A percentile compares a stretch with the other conserved stretches of the same genome.
Conservation (phyloP, 75 land plant species). For the Gnetum montanum region DNA sequence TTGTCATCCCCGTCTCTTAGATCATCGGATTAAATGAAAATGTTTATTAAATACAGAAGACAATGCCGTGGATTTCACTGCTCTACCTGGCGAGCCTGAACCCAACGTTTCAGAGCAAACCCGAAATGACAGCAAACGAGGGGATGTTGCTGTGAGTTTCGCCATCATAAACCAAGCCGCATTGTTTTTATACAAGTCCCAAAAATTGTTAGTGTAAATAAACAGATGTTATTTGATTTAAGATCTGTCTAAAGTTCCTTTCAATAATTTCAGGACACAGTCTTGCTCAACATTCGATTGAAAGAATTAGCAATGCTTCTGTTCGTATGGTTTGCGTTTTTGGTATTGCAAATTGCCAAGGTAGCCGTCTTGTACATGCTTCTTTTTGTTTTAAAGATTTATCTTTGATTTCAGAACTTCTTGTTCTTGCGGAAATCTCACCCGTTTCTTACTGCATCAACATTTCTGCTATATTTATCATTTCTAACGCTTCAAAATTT, state of each 20-base stretch:
- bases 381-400: neutral
- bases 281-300: constrained; percentile 43
- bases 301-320: constrained; percentile 32
- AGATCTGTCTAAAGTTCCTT: too few relatives aligned
- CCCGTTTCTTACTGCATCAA: neutral
- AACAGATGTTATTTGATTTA: too few relatives aligned
- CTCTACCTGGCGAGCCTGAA: constrained; percentile 26
- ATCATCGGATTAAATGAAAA: neutral
- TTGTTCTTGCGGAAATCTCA: neutral
- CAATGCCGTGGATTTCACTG: constrained; percentile 30
- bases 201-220: too few relatives aligned
- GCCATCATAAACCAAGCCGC: too few relatives aligned
- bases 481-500: neutral
- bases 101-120: too few relatives aligned
- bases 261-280: constrained; percentile 23
- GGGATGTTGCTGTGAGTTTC: neutral
- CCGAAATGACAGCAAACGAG: neutral
- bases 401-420: neutral
- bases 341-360: constrained; percentile 52
- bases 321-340: constrained; percentile 45
- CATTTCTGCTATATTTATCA: neutral
- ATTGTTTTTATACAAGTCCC: too few relatives aligned
- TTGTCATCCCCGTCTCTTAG: too few relatives aligned
- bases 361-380: constrained; percentile 11
- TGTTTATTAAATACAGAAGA: constrained; percentile 9